A percentile compares a stretch with the other conserved stretches of the same genome.
Evolutionary conservation across 495 filamentous ascomycete genomes (phyloP).

Genomic region (Penicillium longicatenatum): DNA sequence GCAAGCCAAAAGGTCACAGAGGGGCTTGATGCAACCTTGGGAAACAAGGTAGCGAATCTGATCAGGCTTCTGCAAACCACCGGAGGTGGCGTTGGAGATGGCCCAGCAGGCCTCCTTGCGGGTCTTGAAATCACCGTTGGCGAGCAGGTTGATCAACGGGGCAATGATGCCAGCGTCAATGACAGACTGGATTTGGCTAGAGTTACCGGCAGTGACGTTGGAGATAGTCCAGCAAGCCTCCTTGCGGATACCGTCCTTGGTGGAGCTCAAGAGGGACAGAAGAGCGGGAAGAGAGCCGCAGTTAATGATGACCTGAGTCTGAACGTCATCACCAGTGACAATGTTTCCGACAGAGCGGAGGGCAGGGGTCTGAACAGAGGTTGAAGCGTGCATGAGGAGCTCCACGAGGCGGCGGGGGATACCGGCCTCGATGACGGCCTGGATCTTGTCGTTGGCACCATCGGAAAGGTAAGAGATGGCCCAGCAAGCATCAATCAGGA

Average conservation of each 20-base stretch:
- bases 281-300: slow-evolving; percentile 90
- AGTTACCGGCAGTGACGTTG: slow-evolving; percentile 98
- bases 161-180: slow-evolving; percentile 97
- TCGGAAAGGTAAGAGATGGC: slow-evolving; percentile 99
- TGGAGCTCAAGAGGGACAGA: slow-evolving; percentile 88
- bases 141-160: slow-evolving; percentile 91
- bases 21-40: slow-evolving; percentile 94
- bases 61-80: slow-evolving; percentile 96
- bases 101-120: slow-evolving; percentile 99
- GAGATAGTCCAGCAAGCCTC: slow-evolving; percentile 99
- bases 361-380: slow-evolving; percentile 96
- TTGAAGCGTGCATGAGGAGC: slow-evolving; percentile 98
- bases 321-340: slow-evolving; percentile 97
- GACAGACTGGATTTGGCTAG: slow-evolving; percentile 94
- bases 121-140: slow-evolving; percentile 98
- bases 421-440: slow-evolving; percentile 97
- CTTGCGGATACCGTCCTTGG: slow-evolving; percentile 98
- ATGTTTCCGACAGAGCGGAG: slow-evolving; percentile 98
- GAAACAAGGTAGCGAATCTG: slow-evolving; percentile 95
- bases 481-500: slow-evolving; percentile 99
- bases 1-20: slow-evolving; percentile 94
- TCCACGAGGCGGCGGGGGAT: slow-evolving; percentile 97
- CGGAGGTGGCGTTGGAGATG: slow-evolving; percentile 97
- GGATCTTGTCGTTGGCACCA: slow-evolving; percentile 98
- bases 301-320: slow-evolving; percentile 99